Evolutionary conservation across 805 yeast genomes (phyloP), one percentile per base, ranked within the genome.

Genomic region (Yamadazyma takamatsuzukensis): DNA sequence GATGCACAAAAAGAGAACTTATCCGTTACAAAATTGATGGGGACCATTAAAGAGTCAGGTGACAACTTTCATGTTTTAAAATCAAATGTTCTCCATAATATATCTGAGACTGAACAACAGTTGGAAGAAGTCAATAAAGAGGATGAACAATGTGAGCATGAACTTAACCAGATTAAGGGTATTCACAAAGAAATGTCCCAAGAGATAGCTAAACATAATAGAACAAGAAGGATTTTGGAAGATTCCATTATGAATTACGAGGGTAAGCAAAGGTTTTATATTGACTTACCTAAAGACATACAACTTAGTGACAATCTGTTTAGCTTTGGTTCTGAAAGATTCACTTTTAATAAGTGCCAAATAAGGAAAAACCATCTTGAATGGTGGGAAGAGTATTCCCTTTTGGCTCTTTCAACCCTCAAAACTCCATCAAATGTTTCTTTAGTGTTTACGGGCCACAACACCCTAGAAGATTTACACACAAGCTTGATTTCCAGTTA

Each of bases 161-260:
- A 21, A 29, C 41, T 54, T 21, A 31, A 36, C 1, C 29, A 29
- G 2, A 37, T 48, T 5, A 46, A 51, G 18, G 31, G 30, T 11
- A 44, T 47, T 15, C 43, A 59, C 5, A 36, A 41, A 4, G 37
- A 33, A 6, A 44, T 42, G 5, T 15, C 30, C 6, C n/a, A 9
- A 3, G 68, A 64, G 38, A 39, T 58, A 23, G 51, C 54, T 13
- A 56, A 53, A 19, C 70, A 68, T 40, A 55, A 53, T 19, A 46
- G 44, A 4, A 58, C 68, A 18, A 56, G 71, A 36, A 58, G 70
- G 41, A 56, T 61, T 7, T 48, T 76, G 24, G 78, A 76, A 47
- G 72, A 74, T 43, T 61, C 74, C 1, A 75, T 76, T 6, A 49
- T 61, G 59, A 51, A 54, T 16, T 49, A 52, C 31, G 51, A 57